Conservation (phyloP, 495 filamentous ascomycete species). For the Penicillium samsonianum region DNA sequence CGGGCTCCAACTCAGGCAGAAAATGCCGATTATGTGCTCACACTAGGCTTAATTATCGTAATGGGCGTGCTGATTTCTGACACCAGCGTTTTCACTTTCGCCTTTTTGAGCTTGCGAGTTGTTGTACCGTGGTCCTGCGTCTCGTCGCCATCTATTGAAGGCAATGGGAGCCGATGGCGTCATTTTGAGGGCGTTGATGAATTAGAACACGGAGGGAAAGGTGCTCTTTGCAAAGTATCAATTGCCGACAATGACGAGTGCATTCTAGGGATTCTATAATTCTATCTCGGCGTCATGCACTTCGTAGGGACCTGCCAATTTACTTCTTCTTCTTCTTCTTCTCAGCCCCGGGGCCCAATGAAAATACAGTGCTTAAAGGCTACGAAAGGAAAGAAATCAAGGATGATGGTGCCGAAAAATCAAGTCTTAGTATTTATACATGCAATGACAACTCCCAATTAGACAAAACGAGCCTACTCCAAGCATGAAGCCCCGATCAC, state of each 20-base stretch:
- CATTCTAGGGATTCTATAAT: background rate
- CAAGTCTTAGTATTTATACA: conserved; percentile 14
- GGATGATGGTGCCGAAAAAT: background rate
- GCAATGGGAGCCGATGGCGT: background rate
- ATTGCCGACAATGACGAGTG: background rate
- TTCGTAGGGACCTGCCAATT: conserved; percentile 3
- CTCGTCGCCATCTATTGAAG: background rate
- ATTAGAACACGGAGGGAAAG: background rate
- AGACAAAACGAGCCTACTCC: background rate
- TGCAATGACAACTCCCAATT: conserved; percentile 7
- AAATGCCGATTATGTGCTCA: conserved; percentile 2
- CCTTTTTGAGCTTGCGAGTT: background rate
- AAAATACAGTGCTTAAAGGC: background rate
- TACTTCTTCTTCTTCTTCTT: background rate
- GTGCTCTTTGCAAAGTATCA: background rate
- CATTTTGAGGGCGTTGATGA: background rate
- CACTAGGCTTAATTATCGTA: background rate
- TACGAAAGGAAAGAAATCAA: background rate
- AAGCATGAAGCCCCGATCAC: background rate
- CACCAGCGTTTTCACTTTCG: background rate
- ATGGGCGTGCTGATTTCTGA: background rate
- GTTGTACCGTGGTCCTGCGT: background rate
- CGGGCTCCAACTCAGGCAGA: background rate
- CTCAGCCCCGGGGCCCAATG: background rate
- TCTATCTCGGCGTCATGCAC: conserved; percentile 2